Evolutionary conservation across 2,329 filamentous ascomycete genomes (phyloP), one percentile per base, ranked within the genome.

Genomic region (Hymenoscyphus occultus): DNA sequence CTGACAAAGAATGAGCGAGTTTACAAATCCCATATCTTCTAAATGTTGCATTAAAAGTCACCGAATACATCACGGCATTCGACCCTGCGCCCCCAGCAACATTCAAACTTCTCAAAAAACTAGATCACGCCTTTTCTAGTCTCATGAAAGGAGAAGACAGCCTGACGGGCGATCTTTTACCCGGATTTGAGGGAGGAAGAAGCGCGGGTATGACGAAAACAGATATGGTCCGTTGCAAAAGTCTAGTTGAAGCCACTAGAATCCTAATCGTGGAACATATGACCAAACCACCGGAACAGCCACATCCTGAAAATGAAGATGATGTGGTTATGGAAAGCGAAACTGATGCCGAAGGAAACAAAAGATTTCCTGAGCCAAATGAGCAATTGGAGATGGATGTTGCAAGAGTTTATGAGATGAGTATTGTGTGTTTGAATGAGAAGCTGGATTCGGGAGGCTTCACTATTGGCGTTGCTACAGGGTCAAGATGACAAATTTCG

Each of bases 171-270:
- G 85, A 88, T 48, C 72, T 80, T 0, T 79, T 97, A 0, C 88
- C 91, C 0, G 92, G 92, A 0, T 92, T 93, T 68, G 85, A 87
- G 68, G 82, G 80, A 6, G 84, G 84, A 0, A 79, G 82, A 5
- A 77, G 81, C 65, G 70, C 76, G 0, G 89, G 91, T 0, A 89
- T 91, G 80, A 92, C 88, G 0, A 81, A 78, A 19, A 94, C 91
- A 0, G 92, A 97, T 76, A 96, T 95, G 82, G 92, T 98, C 7
- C 85, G 94, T 51, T 90, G 93, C 69, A 90, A 91, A 74, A 91
- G 91, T 73, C 80, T 96, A 39, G 90, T 93, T 0, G 91, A 96
- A 74, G 85, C 89, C 69, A 91, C 90, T 16, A 83, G 93, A 32
- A 79, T 92, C 7, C 77, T 86, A 5, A 86, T 94, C 64, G 85